These are phyloP conservation scores for Isoetes engelmannii DNA, from an alignment of 83 land plant species.

Conservation along the genomic window DNA sequence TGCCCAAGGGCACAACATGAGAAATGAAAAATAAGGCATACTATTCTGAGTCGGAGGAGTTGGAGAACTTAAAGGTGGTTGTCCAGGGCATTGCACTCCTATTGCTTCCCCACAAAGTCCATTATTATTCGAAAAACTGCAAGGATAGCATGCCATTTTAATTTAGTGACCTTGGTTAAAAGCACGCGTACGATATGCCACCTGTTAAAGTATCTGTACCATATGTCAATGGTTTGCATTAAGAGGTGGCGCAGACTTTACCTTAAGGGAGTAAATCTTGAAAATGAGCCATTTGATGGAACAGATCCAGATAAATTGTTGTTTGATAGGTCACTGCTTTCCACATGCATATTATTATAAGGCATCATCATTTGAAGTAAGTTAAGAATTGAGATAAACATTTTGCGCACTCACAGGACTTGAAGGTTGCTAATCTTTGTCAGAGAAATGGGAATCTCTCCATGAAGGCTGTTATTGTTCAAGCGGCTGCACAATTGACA, in stretches of 20 bases:
- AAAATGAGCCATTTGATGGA: constrained; percentile 69
- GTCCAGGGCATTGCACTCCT: too few relatives aligned
- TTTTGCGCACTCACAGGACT: constrained; percentile 48
- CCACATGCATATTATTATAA: background rate
- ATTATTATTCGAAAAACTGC: too few relatives aligned
- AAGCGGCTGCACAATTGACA: constrained; percentile 40
- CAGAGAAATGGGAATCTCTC: constrained; percentile 51
- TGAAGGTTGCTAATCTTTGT: constrained; percentile 53
- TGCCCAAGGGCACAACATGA: too few relatives aligned
- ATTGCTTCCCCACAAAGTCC: too few relatives aligned
- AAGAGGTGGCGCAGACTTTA: constrained; percentile 25
- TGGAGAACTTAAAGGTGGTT: too few relatives aligned
- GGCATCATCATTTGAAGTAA: background rate
- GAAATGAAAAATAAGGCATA: background rate
- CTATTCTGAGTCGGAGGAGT: too few relatives aligned
- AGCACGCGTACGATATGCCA: background rate
- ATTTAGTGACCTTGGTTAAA: background rate
- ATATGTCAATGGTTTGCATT: background rate
- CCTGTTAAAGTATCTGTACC: background rate
- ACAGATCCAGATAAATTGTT: constrained; percentile 49
- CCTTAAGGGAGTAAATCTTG: constrained; percentile 66
- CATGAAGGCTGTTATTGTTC: constrained; percentile 65
- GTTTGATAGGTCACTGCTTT: constrained; percentile 60
- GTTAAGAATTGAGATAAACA: background rate
- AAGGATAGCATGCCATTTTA: background rate